Percentiles rank a stretch among this genome's conserved stretches.
Conservation (phyloP, 352 stramenopile species). For the Globisporangium takayamanum region DNA sequence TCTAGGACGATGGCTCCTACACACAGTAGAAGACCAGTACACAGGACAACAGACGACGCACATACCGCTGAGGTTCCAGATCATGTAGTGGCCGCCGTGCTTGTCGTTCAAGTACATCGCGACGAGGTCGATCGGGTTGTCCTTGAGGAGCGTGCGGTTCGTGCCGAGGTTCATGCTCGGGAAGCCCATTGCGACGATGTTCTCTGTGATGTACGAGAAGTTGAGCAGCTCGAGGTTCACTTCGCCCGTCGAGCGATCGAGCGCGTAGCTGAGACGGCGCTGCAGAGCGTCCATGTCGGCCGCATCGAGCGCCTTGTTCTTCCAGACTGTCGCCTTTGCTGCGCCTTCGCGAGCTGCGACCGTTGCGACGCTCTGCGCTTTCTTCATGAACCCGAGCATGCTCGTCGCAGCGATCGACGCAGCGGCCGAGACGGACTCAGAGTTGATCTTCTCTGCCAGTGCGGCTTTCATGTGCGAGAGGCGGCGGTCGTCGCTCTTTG, state of each 20-base stretch:
- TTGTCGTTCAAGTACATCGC: constrained; percentile 91
- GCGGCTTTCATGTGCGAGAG: constrained; percentile 47
- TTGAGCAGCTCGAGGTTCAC: constrained; percentile 87
- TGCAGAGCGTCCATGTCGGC: constrained; percentile 86
- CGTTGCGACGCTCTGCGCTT: constrained; percentile 65
- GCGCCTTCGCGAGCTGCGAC: constrained; percentile 71
- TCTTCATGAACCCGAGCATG: constrained; percentile 83
- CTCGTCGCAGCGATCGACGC: constrained; percentile 57
- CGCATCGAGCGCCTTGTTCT: constrained; percentile 68
- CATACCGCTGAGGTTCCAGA: constrained; percentile 94
- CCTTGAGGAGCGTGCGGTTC: constrained; percentile 70
- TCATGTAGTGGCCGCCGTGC: constrained; percentile 95
- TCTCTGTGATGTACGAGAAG: constrained; percentile 88
- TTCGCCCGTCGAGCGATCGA: constrained; percentile 71
- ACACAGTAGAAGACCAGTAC: not conserved
- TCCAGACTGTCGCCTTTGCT: constrained; percentile 60
- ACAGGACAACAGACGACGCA: not conserved
- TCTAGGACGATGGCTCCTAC: not conserved
- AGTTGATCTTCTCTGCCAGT: constrained; percentile 61
- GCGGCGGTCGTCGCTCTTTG: constrained; percentile 32
- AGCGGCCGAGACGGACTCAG: constrained; percentile 56
- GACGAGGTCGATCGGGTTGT: constrained; percentile 90
- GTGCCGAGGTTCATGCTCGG: constrained; percentile 80
- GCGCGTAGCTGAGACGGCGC: constrained; percentile 65
- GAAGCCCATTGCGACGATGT: constrained; percentile 89